Evolutionary conservation across 2,329 filamentous ascomycete species (phyloP).

Genomic region (Coleophoma cylindrospora): DNA sequence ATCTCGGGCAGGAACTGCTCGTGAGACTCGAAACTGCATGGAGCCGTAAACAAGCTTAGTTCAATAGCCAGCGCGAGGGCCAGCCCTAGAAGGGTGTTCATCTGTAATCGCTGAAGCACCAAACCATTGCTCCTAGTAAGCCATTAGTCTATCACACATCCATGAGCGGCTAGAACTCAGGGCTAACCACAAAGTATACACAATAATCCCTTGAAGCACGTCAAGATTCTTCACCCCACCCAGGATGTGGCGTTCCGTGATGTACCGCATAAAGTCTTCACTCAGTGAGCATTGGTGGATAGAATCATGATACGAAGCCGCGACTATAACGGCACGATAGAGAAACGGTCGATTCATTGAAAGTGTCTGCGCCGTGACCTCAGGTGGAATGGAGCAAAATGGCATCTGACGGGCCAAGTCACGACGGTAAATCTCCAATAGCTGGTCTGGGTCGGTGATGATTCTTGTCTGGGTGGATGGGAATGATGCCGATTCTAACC

Average conservation of each 20-base stretch:
- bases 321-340: slow-evolving; percentile 4
- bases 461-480: too few species aligned
- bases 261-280: slow-evolving; percentile 1
- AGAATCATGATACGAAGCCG: slow-evolving; percentile 4
- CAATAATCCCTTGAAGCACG: slow-evolving; percentile 8
- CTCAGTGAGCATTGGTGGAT: slow-evolving; percentile 1
- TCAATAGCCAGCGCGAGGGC: not conserved
- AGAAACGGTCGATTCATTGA: slow-evolving; percentile 6
- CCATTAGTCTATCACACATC: not conserved
- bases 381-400: slow-evolving; percentile 3
- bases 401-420: slow-evolving; percentile 4
- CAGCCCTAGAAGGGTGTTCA: not conserved
- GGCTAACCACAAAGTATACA: slow-evolving; percentile 6
- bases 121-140: not conserved
- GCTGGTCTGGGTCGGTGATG: not conserved
- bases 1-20: slow-evolving; percentile 10
- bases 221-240: slow-evolving; percentile 4
- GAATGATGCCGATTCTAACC: too few species aligned
- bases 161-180: not conserved
- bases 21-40: slow-evolving; percentile 16
- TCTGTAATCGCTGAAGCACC: not conserved
- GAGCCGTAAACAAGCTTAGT: not conserved
- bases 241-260: slow-evolving; percentile 3
- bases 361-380: not conserved
- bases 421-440: slow-evolving; percentile 2